Base-by-base conservation (phyloP, 805 yeast genomes). In the Hanseniaspora vineae region DNA sequence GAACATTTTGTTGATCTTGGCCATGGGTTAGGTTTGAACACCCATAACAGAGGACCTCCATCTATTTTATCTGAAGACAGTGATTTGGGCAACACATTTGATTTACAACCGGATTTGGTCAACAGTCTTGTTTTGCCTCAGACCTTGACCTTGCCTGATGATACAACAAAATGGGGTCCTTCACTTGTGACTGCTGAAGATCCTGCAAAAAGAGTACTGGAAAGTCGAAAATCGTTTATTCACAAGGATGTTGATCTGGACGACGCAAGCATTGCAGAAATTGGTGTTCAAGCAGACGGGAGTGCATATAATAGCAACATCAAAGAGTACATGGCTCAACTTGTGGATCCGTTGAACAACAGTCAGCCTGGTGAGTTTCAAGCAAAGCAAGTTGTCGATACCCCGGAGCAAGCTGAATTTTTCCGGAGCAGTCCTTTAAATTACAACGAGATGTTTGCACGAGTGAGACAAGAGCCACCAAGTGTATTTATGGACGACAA, bases 11-110 rank as follows among this genome's bases (percentile, higher is more conserved):
- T 60, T 6, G 66, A 63, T 48, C 47, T 65, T 18, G 66, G 66
- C 11, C 60, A 63, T 49, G 67, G 67, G 18, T 57, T 65, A 39
- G 68, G 63, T 5, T 45, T 68, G 17, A 62, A 62, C 33, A 51
- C 61, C 2, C 64, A 65, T 33, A 60, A 55, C 50, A 59, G 63
- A 44, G 62, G 66, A 5, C 70, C 71, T 2, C 72, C 73, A 6
- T 66, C 72, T 2, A 52, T 68, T 18, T 58, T 63, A 11, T 60
- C 68, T 18, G 61, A 56, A 20, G 43, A 40, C 29, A 23, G 29
- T 23, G 29, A 23, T 23, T 23, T 23, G 4, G 29, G 29, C 29
- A 23, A 23, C 29, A 23, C 29, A 4, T 23, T 23, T 23, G 29
- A 23, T 5, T 23, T 23, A 8, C 29, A 23, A 23, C 29, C 29